Evolutionary conservation across 345 rosid genomes (phyloP).

Genomic region (Pseudoturritis turrita): DNA sequence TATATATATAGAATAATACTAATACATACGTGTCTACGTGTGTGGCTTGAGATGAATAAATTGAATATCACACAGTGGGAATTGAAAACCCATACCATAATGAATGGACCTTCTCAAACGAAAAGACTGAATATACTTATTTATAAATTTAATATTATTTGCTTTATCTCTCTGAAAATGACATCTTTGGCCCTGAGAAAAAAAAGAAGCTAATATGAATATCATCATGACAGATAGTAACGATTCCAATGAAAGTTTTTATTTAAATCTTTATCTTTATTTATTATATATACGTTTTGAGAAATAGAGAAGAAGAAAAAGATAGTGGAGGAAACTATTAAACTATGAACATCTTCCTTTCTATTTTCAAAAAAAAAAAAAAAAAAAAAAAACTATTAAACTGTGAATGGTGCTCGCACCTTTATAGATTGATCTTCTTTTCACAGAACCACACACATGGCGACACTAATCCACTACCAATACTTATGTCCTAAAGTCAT

Average conservation of each 20-base stretch:
- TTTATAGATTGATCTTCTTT: slow-evolving; percentile 27
- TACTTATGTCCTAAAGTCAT: slow-evolving; percentile 22
- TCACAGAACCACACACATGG: slow-evolving; percentile 25
- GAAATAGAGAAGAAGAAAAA: slow-evolving; percentile 8
- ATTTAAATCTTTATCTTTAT: neutral
- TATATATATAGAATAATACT: neutral
- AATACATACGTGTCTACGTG: neutral
- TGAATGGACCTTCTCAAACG: slow-evolving; percentile 29
- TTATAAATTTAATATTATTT: neutral
- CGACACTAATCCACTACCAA: slow-evolving; percentile 17
- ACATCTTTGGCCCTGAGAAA: slow-evolving; percentile 3
- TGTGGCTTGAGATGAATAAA: slow-evolving; percentile 14
- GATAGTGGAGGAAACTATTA: slow-evolving; percentile 31
- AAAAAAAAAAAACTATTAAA: slow-evolving; percentile 30
- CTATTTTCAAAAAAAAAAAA: too few species aligned
- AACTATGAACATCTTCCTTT: too few species aligned
- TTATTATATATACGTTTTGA: neutral
- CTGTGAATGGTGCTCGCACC: slow-evolving; percentile 9
- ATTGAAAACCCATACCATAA: slow-evolving; percentile 21
- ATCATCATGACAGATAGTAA: slow-evolving; percentile 18
- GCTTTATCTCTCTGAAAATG: slow-evolving; percentile 9
- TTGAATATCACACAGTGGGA: slow-evolving; percentile 4
- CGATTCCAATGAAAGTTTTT: slow-evolving; percentile 5
- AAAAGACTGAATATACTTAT: slow-evolving; percentile 24
- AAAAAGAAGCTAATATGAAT: neutral